Evolutionary conservation across 1,139 yeast genomes (phyloP).

Genomic region (Petasospora fabianii): DNA sequence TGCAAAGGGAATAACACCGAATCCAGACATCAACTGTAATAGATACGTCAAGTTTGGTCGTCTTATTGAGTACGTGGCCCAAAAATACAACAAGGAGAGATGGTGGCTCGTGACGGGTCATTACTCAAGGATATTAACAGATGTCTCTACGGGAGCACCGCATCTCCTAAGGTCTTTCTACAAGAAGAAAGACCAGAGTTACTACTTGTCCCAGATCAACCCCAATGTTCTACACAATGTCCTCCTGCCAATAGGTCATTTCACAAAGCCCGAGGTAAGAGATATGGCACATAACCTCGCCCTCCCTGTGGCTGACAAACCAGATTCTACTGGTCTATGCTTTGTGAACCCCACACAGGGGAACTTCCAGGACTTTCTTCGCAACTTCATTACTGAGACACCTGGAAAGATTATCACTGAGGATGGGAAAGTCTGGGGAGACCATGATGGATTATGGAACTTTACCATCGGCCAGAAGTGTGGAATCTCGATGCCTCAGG

Average conservation of each 20-base stretch:
- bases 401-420: conserved; percentile 71
- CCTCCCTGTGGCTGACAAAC: conserved; percentile 69
- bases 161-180: conserved; percentile 61
- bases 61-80: conserved; percentile 50
- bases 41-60: conserved; percentile 82
- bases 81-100: conserved; percentile 31
- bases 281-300: conserved; percentile 48
- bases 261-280: conserved; percentile 71
- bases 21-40: conserved; percentile 92
- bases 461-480: conserved; percentile 86
- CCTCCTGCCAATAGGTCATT: conserved; percentile 77
- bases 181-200: conserved; percentile 80
- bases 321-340: conserved; percentile 94
- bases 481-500: conserved; percentile 83
- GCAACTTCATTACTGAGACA: conserved; percentile 65
- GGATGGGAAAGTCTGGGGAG: conserved; percentile 69
- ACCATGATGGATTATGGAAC: conserved; percentile 85
- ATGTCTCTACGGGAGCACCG: conserved; percentile 28
- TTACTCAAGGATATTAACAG: conserved; percentile 61
- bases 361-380: conserved; percentile 71
- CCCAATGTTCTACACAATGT: conserved; percentile 43
- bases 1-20: conserved; percentile 76
- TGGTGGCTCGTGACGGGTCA: conserved; percentile 98
- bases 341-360: conserved; percentile 66
- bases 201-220: conserved; percentile 72